phyloP scores from a whole-genome alignment of 164 flowering plant genomes.

The Vitis cinerea region DNA sequence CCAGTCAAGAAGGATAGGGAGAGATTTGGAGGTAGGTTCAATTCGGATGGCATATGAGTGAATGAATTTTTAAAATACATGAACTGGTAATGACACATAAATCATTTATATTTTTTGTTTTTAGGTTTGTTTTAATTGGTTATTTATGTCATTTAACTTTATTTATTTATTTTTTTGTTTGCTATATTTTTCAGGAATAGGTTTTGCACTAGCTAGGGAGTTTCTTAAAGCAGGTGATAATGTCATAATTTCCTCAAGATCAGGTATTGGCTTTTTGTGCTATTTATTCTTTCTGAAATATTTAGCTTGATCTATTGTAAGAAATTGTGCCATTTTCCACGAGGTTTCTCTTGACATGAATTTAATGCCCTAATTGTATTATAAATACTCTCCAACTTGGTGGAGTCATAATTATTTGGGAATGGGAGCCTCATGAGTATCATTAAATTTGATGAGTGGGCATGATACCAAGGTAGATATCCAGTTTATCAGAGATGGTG shows the following conservation, averaged over 20 bases:
- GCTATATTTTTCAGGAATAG: slow-evolving; percentile 61
- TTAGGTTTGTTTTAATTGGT: background rate
- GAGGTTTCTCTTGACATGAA: no score
- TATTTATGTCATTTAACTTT: background rate
- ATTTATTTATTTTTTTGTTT: background rate
- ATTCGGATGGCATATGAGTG: no score
- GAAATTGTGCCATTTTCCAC: no score
- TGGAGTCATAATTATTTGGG: no score
- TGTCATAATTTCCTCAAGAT: slow-evolving; percentile 85
- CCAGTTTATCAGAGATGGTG: no score
- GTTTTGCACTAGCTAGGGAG: slow-evolving; percentile 83
- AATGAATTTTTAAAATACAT: background rate
- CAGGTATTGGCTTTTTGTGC: slow-evolving; percentile 41
- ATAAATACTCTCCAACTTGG: no score
- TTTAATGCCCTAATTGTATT: no score
- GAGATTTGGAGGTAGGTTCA: no score
- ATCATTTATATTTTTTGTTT: background rate
- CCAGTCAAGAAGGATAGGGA: no score
- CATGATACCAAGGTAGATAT: no score
- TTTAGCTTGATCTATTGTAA: background rate
- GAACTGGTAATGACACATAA: background rate
- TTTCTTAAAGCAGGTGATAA: slow-evolving; percentile 90
- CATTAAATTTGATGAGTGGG: no score
- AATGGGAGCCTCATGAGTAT: no score
- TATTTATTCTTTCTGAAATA: background rate